phyloP scores from a whole-genome alignment of 2,329 filamentous ascomycete genomes.

The Sporothrix globosa region DNA sequence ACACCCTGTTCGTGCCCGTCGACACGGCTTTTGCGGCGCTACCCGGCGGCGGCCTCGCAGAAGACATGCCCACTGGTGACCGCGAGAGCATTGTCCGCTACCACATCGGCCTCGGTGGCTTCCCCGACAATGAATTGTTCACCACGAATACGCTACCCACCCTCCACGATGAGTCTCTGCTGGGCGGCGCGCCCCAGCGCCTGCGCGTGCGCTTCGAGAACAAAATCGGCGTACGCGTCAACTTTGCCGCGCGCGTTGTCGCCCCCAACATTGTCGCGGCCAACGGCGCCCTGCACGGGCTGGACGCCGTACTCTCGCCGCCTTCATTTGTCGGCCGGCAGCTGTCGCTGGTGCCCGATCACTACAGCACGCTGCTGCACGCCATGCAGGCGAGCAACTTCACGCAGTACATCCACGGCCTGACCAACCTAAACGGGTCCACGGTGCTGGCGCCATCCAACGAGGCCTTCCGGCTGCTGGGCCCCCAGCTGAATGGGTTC shows the following conservation, averaged over 20 bases:
- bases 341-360: slow-evolving; percentile 67
- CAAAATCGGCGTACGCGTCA: slow-evolving; percentile 67
- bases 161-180: slow-evolving; percentile 57
- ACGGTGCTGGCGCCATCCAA: slow-evolving; percentile 85
- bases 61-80: slow-evolving; percentile 71
- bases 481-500: slow-evolving; percentile 75
- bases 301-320: slow-evolving; percentile 75
- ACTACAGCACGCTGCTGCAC: slow-evolving; percentile 78
- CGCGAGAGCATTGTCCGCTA: slow-evolving; percentile 69
- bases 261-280: slow-evolving; percentile 71
- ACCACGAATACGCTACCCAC: slow-evolving; percentile 75
- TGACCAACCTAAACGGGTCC: slow-evolving; percentile 58
- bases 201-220: slow-evolving; percentile 66
- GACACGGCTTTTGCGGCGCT: slow-evolving; percentile 73
- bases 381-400: slow-evolving; percentile 76
- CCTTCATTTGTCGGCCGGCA: slow-evolving; percentile 63
- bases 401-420: slow-evolving; percentile 60
- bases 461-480: slow-evolving; percentile 75
- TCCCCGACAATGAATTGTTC: slow-evolving; percentile 68
- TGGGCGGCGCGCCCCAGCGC: slow-evolving; percentile 71
- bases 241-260: slow-evolving; percentile 74
- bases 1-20: slow-evolving; percentile 80
- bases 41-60: slow-evolving; percentile 46
- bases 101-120: slow-evolving; percentile 71
- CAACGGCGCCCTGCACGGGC: slow-evolving; percentile 80